Base-by-base conservation (phyloP, 129 eudicot genomes). In the Rutidosis leptorrhynchoides region DNA sequence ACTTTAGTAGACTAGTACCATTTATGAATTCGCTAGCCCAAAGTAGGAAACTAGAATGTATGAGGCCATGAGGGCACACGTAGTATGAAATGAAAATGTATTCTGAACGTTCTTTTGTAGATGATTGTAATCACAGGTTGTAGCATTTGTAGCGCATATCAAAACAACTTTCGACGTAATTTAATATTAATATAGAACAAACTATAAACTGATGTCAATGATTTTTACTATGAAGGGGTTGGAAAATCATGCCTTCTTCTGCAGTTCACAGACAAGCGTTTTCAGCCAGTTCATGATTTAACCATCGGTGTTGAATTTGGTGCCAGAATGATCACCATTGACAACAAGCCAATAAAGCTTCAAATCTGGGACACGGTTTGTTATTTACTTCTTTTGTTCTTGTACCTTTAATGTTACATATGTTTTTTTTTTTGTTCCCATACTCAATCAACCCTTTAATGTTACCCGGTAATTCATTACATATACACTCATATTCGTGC, bases 231-330 rank as follows among this genome's bases (percentile, higher is more conserved):
- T 65, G 68, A 73, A 78, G 82, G 82, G 33, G 82, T 78, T 78
- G 82, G 82, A 72, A 78, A 78, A 66, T 78, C 98, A 70, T 92
- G 96, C 60, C 95, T 92, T 46, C 98, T 92, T 72, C 80, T 92
- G 72, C 98, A 92, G 82, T 92, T 92, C 72, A 92, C 98, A 0
- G 98, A 92, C 81, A 92, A 92, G 77, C 87, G 98, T 19, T 92
- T 92, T 80, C 95, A 90, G 71, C 97, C 96, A 4, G 95, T 90
- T 66, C 97, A 90, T 77, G 96, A 90, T 60, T 59, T 80, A 80
- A 92, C 96, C 61, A 92, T 92, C 67, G 98, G 98, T 53, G 98
- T 92, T 49, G 98, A 92, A 63, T 92, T 88, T 82, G 98, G 98
- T 45, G 96, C 98, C 64, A 72, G 96, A 74, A 92, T 92, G 98